Base-by-base conservation (phyloP, 192 early-diverging fungal genomes). In the Gaertneriomyces semiglobifer region DNA sequence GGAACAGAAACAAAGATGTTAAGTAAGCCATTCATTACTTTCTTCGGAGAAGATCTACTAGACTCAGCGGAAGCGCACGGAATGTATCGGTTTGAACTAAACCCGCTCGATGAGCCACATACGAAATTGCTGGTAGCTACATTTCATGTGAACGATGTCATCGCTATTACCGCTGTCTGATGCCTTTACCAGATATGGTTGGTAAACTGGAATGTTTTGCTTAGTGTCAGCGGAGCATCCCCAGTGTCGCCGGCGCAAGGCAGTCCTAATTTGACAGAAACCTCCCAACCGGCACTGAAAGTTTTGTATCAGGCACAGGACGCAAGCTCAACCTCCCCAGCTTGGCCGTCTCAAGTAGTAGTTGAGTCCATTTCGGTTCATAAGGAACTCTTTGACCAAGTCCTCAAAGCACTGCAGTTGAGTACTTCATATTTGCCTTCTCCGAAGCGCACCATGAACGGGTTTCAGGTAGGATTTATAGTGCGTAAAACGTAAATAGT, bases 61-160 rank as follows among this genome's bases (percentile, higher is more conserved):
- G 78, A 79, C 18, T 44, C 67, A 20, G 68, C 78, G 11, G 58
- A 71, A 25, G 67, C 74, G 12, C 71, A 79, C 64, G 78, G 74
- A 51, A 62, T 58, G 14, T 75, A 70, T 41, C 69, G 68, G 56
- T 79, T 76, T 58, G 48, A 42, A 20, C 12, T 43, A 33, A 39
- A 42, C 19, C 5, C 48, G 4, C 50, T 40, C 2, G 62, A 48
- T 12, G 51, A 42, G 20, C n/a, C 14, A 57, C 25, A 20, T 12
- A 25, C 55, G 25, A 18, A 12, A 18, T 57, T 57, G 3, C 55
- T 50, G 12, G 48, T 18, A 12, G 48, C 48, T 50, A 18, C 48
- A 18, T 50, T 18, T 18, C 48, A 50, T 12, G 48, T n/a, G 33
- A 57, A 33, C 25, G 25, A 33, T 33, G 25, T 33, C 25, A 33